These are phyloP conservation scores for Globisporangium paddicum DNA, from an alignment of 352 stramenopile species.

Conservation along the genomic window DNA sequence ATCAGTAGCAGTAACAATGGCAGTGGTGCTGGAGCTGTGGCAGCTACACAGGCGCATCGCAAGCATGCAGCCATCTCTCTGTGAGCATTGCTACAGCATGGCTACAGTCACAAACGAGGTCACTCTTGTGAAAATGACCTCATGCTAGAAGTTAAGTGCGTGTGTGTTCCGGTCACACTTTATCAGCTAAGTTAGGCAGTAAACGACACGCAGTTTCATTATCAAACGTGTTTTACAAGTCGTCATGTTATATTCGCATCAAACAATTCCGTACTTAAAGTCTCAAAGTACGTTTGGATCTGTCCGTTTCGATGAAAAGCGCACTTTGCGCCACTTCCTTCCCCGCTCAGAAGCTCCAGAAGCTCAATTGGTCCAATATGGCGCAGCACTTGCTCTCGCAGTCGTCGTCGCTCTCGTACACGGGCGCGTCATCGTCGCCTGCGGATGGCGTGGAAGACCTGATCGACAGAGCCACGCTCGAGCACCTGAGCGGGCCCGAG, in stretches of 20 bases:
- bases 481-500: conserved; percentile 41
- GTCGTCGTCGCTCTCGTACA: conserved; percentile 1
- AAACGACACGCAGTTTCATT: too few species aligned
- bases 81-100: neutral
- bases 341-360: too few species aligned
- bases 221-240: neutral
- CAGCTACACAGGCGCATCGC: conserved; percentile 15
- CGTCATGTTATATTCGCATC: neutral
- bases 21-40: neutral
- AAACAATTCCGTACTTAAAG: neutral
- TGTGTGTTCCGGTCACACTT: too few species aligned
- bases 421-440: neutral
- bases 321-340: neutral
- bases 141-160: too few species aligned
- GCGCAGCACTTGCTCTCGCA: conserved; percentile 2
- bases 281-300: neutral
- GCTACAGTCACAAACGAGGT: neutral
- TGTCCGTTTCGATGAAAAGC: neutral
- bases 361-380: neutral
- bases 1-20: neutral
- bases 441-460: conserved; percentile 31
- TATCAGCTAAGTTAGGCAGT: too few species aligned
- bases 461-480: conserved; percentile 52
- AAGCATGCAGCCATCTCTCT: conserved; percentile 24
- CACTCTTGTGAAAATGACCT: neutral